Base-by-base conservation (phyloP, 2,329 filamentous ascomycete species). In the Xylariaceae sp. region DNA sequence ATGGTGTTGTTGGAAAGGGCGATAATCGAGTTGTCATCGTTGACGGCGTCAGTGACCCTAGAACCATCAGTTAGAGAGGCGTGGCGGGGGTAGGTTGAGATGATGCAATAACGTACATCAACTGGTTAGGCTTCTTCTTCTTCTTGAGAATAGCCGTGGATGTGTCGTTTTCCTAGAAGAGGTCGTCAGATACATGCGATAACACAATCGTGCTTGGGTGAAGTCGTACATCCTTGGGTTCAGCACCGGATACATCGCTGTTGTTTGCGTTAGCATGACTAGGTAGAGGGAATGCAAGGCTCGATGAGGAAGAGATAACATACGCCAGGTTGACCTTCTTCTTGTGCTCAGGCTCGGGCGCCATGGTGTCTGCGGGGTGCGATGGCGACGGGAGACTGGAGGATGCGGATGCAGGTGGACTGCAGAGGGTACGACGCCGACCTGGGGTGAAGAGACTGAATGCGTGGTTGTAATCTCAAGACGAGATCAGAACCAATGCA, bases 111-210 rank as follows among this genome's bases (percentile, higher is more conserved):
- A 51, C 56, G 41, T 82, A 96, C 92, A 99, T 96, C 76, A 99
- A 80, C 73, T 93, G 95, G 80, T 99, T 99, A 71, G 92, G 92
- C 90, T 99, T 99, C 92, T 99, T 99, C 89, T 99, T 99, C 85
- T 97, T 97, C 83, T 97, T 97, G 72, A 99, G 85, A 71, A 99
- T 99, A 68, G 94, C 94, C 51, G 94, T 99, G 56, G 94, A 86
- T 64, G 88, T 91, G 74, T 96, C 94, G 75, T 97, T 90, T 71
- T 91, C 87, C 87, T 95, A 71, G 61, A 35, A 48, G 37, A 61
- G 51, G 34, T n/a, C 48, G 58, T 66, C 60, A 69, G 65, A 67
- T 62, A 68, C 37, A 48, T 61, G 65, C 62, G 51, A 52, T 48
- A 17, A 30, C 11, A 58, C 60, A 57, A 57, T 58, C 55, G 41